Base-by-base conservation (phyloP, 768 basidiomycete species). In the Lyophyllum atratum region DNA sequence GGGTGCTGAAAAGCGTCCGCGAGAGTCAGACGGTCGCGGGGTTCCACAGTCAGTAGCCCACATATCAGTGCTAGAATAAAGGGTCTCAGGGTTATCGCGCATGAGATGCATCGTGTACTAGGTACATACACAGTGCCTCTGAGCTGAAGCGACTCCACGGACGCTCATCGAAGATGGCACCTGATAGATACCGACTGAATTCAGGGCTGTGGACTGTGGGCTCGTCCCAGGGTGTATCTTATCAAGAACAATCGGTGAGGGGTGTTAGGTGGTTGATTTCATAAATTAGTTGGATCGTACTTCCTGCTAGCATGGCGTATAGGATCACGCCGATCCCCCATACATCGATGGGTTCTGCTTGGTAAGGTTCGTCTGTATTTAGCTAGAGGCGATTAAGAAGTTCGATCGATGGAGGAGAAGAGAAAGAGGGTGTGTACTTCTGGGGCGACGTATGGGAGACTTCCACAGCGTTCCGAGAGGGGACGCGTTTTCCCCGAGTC, bases 141-240 rank as follows among this genome's bases (percentile, higher is more conserved):
- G 61, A 66, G 26, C 74, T 72, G 46, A 98, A 81, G 9, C 84
- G 75, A 50, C 76, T 83, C 96, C 96, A 99, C 0, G 96, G 96
- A 1, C 75, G 76, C 55, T 92, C 84, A 4, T 80, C 69, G 62
- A 92, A 87, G 54, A 95, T 83, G 48, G 87, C 76, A 4, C 93
- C 93, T 0, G 80, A 79, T 1, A 89, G 66, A 68, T 91, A 99
- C 9, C 83, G 82, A n/a, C 72, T 68, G 64, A 84, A 99, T 70
- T 98, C 97, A 1, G 85, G 83, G 57, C 90, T 91, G n/a, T 77
- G 76, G 1, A 69, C 64, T 0, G 94, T 93, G 2, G 97, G 93
- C 67, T 95, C 90, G 66, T 98, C 97, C 97, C 97, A 98, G 2
- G 97, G 97, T 0, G 97, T 98, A 66, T 97, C 95, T 98, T 33